These are phyloP conservation scores for Eurotiales sp. DNA, from an alignment of 2,329 filamentous ascomycete genomes.

Conservation along the genomic window DNA sequence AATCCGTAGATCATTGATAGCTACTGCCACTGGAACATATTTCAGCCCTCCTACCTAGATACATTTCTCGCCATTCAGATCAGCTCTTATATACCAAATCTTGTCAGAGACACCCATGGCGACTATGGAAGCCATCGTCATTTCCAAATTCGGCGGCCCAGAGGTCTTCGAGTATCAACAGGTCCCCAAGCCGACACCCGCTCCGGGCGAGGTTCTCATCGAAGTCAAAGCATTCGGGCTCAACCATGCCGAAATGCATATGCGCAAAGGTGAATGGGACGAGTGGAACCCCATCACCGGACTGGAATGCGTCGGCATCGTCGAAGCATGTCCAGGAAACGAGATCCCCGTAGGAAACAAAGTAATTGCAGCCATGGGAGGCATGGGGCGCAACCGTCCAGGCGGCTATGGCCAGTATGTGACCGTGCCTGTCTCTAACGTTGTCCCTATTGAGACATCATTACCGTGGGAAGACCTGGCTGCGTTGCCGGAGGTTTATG, in stretches of 20 bases:
- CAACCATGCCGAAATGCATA: constrained; percentile 47
- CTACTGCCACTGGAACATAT: background rate
- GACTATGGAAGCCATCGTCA: constrained; percentile 3
- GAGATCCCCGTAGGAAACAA: constrained; percentile 30
- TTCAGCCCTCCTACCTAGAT: no score
- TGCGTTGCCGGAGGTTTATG: constrained; percentile 40
- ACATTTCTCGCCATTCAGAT: no score
- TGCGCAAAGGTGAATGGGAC: constrained; percentile 39
- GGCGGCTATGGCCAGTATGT: constrained; percentile 42
- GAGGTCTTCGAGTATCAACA: background rate
- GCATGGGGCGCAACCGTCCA: constrained; percentile 36
- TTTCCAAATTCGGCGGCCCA: constrained; percentile 5
- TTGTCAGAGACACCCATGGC: no score
- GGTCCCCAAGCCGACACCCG: constrained; percentile 1
- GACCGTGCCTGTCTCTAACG: constrained; percentile 31
- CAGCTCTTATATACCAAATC: background rate
- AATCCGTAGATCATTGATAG: background rate
- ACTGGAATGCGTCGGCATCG: constrained; percentile 43
- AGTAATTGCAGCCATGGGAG: constrained; percentile 43
- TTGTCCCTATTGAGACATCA: constrained; percentile 23
- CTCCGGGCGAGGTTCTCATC: background rate
- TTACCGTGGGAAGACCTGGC: constrained; percentile 40
- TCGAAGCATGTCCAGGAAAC: constrained; percentile 33
- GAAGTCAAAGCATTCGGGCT: constrained; percentile 40
- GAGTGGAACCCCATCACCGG: constrained; percentile 32